Base-by-base conservation (phyloP, 192 early-diverging fungal species). In the Lobosporangium transversale region DNA sequence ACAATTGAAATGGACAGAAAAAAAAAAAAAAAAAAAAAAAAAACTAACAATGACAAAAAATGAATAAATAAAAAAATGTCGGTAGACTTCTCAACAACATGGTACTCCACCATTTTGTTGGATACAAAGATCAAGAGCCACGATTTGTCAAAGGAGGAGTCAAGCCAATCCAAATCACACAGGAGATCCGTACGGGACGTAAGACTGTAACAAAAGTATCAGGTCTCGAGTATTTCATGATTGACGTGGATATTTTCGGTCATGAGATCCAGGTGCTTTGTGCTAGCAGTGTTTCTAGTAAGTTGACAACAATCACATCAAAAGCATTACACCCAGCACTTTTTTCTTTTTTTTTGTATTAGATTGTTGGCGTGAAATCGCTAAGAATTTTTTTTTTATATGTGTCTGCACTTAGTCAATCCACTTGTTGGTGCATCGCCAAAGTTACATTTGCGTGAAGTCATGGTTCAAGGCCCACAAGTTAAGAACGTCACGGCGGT, bases 381-480 rank as follows among this genome's bases (percentile, higher is more conserved):
- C n/a, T n/a, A n/a, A n/a, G n/a, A n/a, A n/a, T n/a, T n/a, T n/a
- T n/a, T n/a, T n/a, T n/a, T n/a, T n/a, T n/a, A n/a, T n/a, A n/a
- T n/a, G n/a, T n/a, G n/a, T 12, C 27, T 49, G 54, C 29, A 45
- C 21, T 29, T 36, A 90, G 87, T 81, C 40, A 84, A 81, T 27
- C 80, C 82, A 31, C 53, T 86, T 18, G 80, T 78, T 23, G 84
- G 83, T 14, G 80, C 84, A 26, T 80, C 81, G 12, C 88, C 87
- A 14, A 84, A 86, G 50, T 53, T 79, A 36, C 81, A 86, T 17
- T 35, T 86, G 31, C 74, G 80, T 21, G 91, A 94, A 58, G 81
- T 94, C 7, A 85, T 93, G 86, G 89, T 91, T 0, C 92, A 94
- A 74, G 92, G 92, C n/a, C 83, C 83, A 36, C 91, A 94, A 59